Conservation (phyloP, 2,329 filamentous ascomycete genomes). For the Alternaria sp. region DNA sequence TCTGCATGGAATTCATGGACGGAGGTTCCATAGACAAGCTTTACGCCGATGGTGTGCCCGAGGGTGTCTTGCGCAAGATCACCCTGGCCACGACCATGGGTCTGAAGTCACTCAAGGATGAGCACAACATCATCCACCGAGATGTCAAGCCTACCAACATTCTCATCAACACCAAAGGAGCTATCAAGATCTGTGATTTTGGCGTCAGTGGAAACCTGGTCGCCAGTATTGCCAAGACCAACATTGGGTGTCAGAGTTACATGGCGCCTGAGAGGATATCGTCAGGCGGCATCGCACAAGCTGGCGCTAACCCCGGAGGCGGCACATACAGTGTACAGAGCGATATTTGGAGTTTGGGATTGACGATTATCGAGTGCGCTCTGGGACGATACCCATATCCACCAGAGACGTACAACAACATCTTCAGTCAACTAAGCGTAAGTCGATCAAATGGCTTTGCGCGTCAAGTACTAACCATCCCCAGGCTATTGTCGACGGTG, state of each 20-base stretch:
- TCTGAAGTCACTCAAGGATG: constrained; percentile 91
- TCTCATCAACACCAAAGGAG: constrained; percentile 84
- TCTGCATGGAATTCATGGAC: constrained; percentile 99
- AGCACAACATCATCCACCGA: constrained; percentile 98
- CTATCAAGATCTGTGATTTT: constrained; percentile 98
- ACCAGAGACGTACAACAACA: constrained; percentile 96
- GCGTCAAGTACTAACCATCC: constrained; percentile 7
- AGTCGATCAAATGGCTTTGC: constrained; percentile 53
- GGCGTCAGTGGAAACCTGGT: constrained; percentile 96
- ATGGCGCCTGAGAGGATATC: constrained; percentile 98
- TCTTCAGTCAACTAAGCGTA: constrained; percentile 96
- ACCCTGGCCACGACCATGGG: constrained; percentile 89
- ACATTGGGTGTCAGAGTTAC: constrained; percentile 98
- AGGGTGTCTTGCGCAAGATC: constrained; percentile 87
- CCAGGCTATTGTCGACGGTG: constrained; percentile 95
- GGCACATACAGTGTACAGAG: constrained; percentile 98
- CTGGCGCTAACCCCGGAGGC: constrained; percentile 71
- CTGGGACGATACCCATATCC: constrained; percentile 95
- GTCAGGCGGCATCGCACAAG: constrained; percentile 78
- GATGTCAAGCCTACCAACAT: constrained; percentile 99
- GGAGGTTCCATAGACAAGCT: constrained; percentile 97
- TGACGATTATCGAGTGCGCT: constrained; percentile 96
- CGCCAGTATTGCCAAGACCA: constrained; percentile 96
- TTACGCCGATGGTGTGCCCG: constrained; percentile 88
- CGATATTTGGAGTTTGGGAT: constrained; percentile 94